These are phyloP conservation scores for Suillus sp. DNA, from an alignment of 768 basidiomycete genomes.

Conservation along the genomic window DNA sequence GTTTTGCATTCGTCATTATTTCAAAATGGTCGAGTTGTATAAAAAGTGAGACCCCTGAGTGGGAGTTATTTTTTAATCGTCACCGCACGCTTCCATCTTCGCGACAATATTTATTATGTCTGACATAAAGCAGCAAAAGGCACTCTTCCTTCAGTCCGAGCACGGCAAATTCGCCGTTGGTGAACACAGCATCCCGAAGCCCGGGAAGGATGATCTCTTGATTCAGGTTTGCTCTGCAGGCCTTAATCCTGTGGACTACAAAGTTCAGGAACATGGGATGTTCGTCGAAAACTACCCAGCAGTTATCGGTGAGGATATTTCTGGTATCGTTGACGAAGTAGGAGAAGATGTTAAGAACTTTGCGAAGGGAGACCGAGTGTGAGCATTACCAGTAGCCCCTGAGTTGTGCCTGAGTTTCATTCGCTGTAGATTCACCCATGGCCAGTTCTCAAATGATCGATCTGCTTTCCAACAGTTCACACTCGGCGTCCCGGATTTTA, in stretches of 20 bases:
- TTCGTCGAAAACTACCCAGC: conserved; percentile 39
- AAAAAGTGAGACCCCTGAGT: not conserved
- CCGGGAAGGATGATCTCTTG: conserved; percentile 43
- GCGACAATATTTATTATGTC: conserved; percentile 17
- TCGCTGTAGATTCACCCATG: conserved; percentile 35
- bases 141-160: conserved; percentile 29
- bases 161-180: conserved; percentile 34
- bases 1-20: conserved; percentile 1
- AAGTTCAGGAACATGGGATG: conserved; percentile 34
- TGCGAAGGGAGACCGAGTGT: conserved; percentile 45
- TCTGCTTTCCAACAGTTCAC: conserved; percentile 45
- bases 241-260: conserved; percentile 51
- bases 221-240: conserved; percentile 41
- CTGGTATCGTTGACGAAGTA: conserved; percentile 41
- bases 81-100: not conserved
- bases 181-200: conserved; percentile 31
- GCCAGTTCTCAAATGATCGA: conserved; percentile 30
- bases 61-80: not conserved
- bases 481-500: conserved; percentile 31
- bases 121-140: conserved; percentile 28
- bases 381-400: conserved; percentile 15
- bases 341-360: conserved; percentile 40
- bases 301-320: conserved; percentile 38
- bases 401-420: conserved; percentile 10
- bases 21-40: not conserved